Evolutionary conservation across 2,329 filamentous ascomycete genomes (phyloP).

Genomic region (Alternaria arborescens): DNA sequence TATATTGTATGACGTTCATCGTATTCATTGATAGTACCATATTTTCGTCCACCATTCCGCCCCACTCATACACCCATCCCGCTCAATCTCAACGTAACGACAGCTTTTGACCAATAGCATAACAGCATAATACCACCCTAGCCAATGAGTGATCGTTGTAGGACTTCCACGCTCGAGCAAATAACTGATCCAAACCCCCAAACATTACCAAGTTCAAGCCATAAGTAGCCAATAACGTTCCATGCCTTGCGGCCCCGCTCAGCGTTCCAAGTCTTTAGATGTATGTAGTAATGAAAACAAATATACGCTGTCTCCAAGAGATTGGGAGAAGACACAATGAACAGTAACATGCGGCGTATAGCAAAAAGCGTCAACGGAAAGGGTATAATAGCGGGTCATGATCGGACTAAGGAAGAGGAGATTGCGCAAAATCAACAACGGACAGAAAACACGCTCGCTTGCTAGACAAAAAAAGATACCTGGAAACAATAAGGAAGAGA

Average conservation of each 20-base stretch:
- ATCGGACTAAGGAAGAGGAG: conserved; percentile 22
- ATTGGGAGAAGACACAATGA: conserved; percentile 17
- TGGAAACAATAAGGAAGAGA: not conserved
- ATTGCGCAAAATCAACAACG: conserved; percentile 12
- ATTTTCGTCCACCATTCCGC: conserved; percentile 1
- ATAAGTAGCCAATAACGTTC: conserved; percentile 13
- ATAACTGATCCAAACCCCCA: conserved; percentile 2
- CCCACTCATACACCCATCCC: not conserved
- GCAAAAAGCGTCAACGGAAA: conserved; percentile 25
- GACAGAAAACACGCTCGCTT: conserved; percentile 31
- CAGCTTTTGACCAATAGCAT: conserved; percentile 16
- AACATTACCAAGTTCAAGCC: conserved; percentile 19
- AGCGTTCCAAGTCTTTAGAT: conserved; percentile 30
- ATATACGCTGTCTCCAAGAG: conserved; percentile 2
- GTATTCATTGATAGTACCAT: conserved; percentile 18
- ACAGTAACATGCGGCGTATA: conserved; percentile 4
- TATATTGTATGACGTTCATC: conserved; percentile 10
- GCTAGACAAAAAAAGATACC: conserved; percentile 9
- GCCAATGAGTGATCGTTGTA: conserved; percentile 12
- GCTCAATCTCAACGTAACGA: conserved; percentile 5
- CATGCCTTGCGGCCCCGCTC: conserved; percentile 33
- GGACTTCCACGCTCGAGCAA: conserved; percentile 6
- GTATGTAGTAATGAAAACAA: conserved; percentile 22
- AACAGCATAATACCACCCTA: conserved; percentile 8
- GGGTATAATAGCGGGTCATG: conserved; percentile 43